phyloP scores from a whole-genome alignment of 495 filamentous ascomycete species.

The Aspergillus sparsus region DNA sequence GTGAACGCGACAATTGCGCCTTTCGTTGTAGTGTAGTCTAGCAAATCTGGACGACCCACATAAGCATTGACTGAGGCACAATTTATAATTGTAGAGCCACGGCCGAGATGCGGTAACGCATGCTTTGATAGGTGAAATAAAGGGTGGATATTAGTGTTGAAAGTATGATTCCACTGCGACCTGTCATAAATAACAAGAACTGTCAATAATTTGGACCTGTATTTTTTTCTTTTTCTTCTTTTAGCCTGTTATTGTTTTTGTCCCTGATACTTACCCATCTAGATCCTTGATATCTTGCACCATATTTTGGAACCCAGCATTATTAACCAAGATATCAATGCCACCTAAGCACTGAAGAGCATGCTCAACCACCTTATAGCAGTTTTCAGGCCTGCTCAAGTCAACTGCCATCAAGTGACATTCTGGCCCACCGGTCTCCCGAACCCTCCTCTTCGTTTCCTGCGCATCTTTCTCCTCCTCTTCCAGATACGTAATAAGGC shows the following conservation, averaged over 20 bases:
- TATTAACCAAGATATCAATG: constrained; percentile 80
- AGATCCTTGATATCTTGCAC: constrained; percentile 70
- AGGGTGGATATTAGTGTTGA: constrained; percentile 75
- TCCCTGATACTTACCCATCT: constrained; percentile 56
- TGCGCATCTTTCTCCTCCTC: constrained; percentile 77
- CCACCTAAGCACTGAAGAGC: constrained; percentile 63
- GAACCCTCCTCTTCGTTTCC: constrained; percentile 68
- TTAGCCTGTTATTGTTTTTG: too few species aligned
- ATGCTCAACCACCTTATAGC: constrained; percentile 66
- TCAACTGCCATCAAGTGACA: constrained; percentile 64
- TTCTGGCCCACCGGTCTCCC: constrained; percentile 64
- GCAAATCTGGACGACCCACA: constrained; percentile 75
- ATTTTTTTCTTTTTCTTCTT: too few species aligned
- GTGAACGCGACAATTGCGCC: constrained; percentile 84
- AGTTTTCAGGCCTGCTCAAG: constrained; percentile 62
- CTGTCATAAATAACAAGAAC: constrained; percentile 29
- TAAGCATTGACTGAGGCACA: constrained; percentile 82
- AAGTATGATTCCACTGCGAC: constrained; percentile 75
- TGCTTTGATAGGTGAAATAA: constrained; percentile 80
- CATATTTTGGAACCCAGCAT: constrained; percentile 77
- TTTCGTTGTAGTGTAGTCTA: constrained; percentile 85
- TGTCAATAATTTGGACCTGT: too few species aligned
- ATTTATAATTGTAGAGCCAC: constrained; percentile 80
- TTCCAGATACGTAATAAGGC: constrained; percentile 71
- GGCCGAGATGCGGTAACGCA: constrained; percentile 70